These are phyloP conservation scores for Breynia disticha DNA, from an alignment of 441 rosid species.

Conservation along the genomic window DNA sequence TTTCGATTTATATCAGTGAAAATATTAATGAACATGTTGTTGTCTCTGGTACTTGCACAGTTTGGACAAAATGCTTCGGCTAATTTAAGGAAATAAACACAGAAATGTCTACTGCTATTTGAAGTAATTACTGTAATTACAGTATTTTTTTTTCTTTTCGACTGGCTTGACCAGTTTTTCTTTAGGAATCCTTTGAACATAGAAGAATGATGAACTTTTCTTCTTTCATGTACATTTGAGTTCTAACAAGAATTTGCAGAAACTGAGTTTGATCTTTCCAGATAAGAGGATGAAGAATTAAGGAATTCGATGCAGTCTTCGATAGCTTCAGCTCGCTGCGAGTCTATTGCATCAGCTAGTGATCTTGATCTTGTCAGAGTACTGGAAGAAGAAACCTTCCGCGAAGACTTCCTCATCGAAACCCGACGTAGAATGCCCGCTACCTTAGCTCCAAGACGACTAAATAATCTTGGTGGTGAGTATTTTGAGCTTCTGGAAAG, in stretches of 20 bases:
- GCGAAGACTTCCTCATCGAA: conserved; percentile 36
- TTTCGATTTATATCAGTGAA: too few relatives aligned
- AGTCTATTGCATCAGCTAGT: conserved; percentile 53
- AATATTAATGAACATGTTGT: too few relatives aligned
- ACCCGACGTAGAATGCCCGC: conserved; percentile 42
- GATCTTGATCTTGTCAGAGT: conserved; percentile 64
- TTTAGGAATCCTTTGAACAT: too few relatives aligned
- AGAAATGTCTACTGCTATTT: neutral
- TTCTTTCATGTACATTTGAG: conserved; percentile 9
- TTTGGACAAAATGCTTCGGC: too few relatives aligned
- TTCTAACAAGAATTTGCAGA: conserved; percentile 38
- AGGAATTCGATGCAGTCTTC: conserved; percentile 93
- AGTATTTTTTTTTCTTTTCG: neutral
- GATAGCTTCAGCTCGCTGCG: conserved; percentile 80
- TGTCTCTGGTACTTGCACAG: too few relatives aligned
- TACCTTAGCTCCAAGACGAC: conserved; percentile 49
- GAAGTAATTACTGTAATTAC: neutral
- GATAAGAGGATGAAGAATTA: conserved; percentile 57
- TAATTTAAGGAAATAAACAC: too few relatives aligned
- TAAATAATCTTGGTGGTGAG: conserved; percentile 29
- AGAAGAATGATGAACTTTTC: neutral
- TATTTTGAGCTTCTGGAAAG: conserved; percentile 21
- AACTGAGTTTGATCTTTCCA: conserved; percentile 64
- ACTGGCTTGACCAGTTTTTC: too few relatives aligned
- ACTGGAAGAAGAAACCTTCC: conserved; percentile 39